Evolutionary conservation across 129 eudicot genomes (phyloP).

Genomic region (Helichrysum umbraculigerum): DNA sequence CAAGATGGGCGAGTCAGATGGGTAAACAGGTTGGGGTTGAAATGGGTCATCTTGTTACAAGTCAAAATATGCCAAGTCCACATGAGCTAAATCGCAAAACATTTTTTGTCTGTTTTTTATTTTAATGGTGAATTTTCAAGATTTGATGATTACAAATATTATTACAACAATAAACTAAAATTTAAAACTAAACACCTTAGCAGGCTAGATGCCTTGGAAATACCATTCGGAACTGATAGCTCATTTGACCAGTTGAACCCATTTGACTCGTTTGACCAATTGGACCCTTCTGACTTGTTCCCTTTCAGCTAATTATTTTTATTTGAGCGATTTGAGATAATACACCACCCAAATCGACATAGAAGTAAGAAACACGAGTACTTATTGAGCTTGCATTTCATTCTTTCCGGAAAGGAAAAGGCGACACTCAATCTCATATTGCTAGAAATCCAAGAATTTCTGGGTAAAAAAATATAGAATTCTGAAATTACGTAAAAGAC

Average conservation of each 20-base stretch:
- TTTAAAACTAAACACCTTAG: too few species aligned
- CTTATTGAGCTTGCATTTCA: too few species aligned
- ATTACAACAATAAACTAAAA: too few species aligned
- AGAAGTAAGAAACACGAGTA: neutral
- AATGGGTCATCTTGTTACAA: neutral
- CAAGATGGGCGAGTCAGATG: neutral
- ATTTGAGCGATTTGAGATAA: neutral
- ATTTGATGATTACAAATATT: too few species aligned
- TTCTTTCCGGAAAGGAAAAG: too few species aligned
- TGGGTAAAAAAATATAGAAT: too few species aligned
- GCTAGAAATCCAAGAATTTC: too few species aligned
- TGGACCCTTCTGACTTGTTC: neutral
- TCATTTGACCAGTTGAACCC: neutral
- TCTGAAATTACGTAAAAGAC: too few species aligned
- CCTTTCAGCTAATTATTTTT: neutral
- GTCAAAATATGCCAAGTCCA: neutral
- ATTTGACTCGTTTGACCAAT: neutral
- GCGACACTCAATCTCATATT: too few species aligned
- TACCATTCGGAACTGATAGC: too few species aligned
- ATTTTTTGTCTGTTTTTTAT: neutral
- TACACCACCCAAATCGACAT: neutral
- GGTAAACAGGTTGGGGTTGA: neutral
- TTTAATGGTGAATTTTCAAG: too few species aligned
- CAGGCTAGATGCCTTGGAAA: too few species aligned
- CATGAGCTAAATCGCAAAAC: neutral